A percentile compares a stretch with the other conserved stretches of the same genome.
These are phyloP conservation scores for Colletotrichum endophyticum DNA, from an alignment of 2,329 filamentous ascomycete genomes.

Conservation along the genomic window DNA sequence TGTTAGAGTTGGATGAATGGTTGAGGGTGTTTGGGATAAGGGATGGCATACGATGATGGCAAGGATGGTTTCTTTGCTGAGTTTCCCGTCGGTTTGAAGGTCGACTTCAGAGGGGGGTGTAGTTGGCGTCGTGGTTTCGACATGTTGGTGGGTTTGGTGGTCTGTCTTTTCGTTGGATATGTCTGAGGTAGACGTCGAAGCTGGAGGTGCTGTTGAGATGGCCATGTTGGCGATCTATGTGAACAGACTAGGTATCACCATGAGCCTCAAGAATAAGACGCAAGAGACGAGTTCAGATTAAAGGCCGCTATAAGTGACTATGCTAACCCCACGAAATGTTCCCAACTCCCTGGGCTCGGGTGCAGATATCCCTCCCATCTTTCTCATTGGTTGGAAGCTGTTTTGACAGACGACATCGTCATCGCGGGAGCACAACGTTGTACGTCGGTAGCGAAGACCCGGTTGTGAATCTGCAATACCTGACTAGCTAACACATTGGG, in stretches of 20 bases:
- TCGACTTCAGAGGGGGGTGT: neutral
- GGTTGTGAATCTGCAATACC: neutral
- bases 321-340: neutral
- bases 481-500: neutral
- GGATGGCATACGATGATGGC: neutral
- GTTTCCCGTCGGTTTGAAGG: neutral
- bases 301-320: neutral
- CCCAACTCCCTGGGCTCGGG: neutral
- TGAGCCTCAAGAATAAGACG: neutral
- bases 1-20: neutral
- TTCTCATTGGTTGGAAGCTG: neutral
- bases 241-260: neutral
- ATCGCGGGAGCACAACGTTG: neutral
- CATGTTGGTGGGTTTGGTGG: neutral
- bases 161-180: neutral
- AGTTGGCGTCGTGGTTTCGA: neutral
- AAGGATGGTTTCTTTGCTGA: neutral
- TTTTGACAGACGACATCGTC: neutral
- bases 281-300: neutral
- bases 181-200: neutral
- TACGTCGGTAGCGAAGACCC: neutral
- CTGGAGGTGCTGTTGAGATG: neutral
- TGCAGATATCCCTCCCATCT: neutral
- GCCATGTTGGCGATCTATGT: neutral
- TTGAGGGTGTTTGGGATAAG: fast-evolving